phyloP scores from a whole-genome alignment of 108 stramenopile species.

The Epithemia pelagica region DNA sequence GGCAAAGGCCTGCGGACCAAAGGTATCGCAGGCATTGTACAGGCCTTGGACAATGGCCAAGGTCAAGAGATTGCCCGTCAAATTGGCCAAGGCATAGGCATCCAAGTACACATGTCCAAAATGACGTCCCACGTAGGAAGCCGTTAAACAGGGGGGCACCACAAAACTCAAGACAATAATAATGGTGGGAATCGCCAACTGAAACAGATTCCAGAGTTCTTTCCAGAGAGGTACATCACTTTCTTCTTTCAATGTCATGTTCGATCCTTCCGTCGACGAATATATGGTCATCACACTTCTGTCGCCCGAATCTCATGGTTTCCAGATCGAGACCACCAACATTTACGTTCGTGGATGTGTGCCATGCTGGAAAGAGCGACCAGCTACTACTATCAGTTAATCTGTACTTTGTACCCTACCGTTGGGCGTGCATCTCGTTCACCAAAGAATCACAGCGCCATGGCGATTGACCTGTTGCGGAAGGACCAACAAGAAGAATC shows the following conservation, averaged over 20 bases:
- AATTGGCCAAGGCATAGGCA: slow-evolving; percentile 31
- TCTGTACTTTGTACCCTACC: too few relatives aligned
- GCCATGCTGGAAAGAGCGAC: too few relatives aligned
- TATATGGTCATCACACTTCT: too few relatives aligned
- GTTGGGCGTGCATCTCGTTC: too few relatives aligned
- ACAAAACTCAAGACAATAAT: slow-evolving; percentile 14
- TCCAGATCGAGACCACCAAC: too few relatives aligned
- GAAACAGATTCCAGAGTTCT: slow-evolving; percentile 8
- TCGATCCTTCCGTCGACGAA: too few relatives aligned
- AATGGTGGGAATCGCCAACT: slow-evolving; percentile 29
- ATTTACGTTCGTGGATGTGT: too few relatives aligned
- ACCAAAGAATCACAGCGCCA: too few relatives aligned
- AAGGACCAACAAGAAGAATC: too few relatives aligned
- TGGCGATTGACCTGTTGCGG: too few relatives aligned
- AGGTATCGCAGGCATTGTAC: slow-evolving; percentile 30
- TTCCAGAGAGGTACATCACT: background rate
- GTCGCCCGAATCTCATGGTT: too few relatives aligned
- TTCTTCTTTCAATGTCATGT: background rate
- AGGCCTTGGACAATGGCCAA: slow-evolving; percentile 25
- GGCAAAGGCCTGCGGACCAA: slow-evolving; percentile 39
- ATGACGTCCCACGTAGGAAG: slow-evolving; percentile 27
- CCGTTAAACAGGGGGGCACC: slow-evolving; percentile 9
- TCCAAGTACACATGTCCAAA: slow-evolving; percentile 26
- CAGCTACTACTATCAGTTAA: too few relatives aligned
- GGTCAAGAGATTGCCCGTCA: slow-evolving; percentile 27